Evolutionary conservation across 1,284 basidiomycete genomes (phyloP).

Genomic region (Cutaneotrichosporon curvatum): DNA sequence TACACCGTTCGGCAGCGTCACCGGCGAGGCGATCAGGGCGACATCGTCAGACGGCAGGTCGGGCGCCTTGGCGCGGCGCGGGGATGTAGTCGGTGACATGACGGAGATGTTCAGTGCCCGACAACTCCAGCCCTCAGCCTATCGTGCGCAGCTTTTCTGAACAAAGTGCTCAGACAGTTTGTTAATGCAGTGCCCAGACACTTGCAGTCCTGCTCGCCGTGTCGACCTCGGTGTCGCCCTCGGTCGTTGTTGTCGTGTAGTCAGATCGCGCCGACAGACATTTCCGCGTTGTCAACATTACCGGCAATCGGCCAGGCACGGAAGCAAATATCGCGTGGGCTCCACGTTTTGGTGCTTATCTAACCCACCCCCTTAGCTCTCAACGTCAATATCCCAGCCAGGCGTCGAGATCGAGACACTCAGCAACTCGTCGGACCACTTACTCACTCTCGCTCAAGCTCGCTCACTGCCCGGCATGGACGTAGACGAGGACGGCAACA

Average conservation of each 20-base stretch:
- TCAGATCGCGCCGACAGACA: no score
- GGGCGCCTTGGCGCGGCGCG: not conserved
- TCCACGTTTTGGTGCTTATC: not conserved
- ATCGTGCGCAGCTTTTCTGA: no score
- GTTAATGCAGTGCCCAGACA: no score
- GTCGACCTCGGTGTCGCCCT: no score
- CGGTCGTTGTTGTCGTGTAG: no score
- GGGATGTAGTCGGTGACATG: not conserved
- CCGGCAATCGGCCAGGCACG: no score
- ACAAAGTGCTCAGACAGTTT: no score
- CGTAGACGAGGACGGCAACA: conserved; percentile 22
- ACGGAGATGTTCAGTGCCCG: not conserved
- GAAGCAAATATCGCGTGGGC: no score
- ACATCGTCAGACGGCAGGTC: conserved; percentile 18
- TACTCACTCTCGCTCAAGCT: not conserved
- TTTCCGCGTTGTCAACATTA: no score
- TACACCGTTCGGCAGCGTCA: conserved; percentile 55
- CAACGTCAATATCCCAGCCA: not conserved
- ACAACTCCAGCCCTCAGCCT: no score
- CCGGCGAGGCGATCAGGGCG: conserved; percentile 46
- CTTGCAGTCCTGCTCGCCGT: no score
- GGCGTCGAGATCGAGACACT: not conserved
- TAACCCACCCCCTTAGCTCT: not conserved
- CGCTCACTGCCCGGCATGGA: conserved; percentile 12
- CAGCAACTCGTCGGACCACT: not conserved